Conservation (phyloP, 169 alveolate genomes). For the Eimeria acervulina region DNA sequence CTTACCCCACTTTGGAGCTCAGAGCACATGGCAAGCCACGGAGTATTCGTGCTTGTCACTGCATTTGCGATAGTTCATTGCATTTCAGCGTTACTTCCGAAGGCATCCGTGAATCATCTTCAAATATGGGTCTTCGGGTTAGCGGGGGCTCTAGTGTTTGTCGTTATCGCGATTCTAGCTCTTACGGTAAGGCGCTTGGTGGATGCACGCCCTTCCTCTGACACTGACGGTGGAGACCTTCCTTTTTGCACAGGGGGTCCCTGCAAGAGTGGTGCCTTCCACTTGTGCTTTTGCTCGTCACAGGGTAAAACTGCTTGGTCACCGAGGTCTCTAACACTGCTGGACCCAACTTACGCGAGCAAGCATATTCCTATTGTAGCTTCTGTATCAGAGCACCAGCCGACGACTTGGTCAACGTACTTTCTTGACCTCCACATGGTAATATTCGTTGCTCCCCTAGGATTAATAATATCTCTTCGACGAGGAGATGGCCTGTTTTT, state of each 20-base stretch:
- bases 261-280: not conserved
- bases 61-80: conserved; percentile 77
- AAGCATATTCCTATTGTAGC: conserved; percentile 98
- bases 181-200: conserved; percentile 84
- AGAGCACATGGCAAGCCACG: conserved; percentile 98
- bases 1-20: conserved; percentile 94
- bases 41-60: conserved; percentile 93
- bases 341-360: conserved; percentile 99
- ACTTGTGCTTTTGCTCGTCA: conserved; percentile 63
- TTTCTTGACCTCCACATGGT: conserved; percentile 84
- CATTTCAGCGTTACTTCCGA: conserved; percentile 36
- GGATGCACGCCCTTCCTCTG: not conserved
- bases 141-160: conserved; percentile 32
- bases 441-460: conserved; percentile 83
- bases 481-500: conserved; percentile 95
- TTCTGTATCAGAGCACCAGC: conserved; percentile 99
- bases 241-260: not conserved
- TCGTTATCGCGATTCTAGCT: conserved; percentile 74
- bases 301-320: conserved; percentile 95
- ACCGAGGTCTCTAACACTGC: conserved; percentile 97
- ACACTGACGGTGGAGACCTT: not conserved
- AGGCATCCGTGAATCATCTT: conserved; percentile 59
- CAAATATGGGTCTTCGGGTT: conserved; percentile 34
- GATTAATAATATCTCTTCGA: conserved; percentile 89
- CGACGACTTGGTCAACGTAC: conserved; percentile 97